Percentiles rank a stretch among this genome's conserved stretches.
These are phyloP conservation scores for Xerocomus spinulosus DNA, from an alignment of 768 basidiomycete genomes.

Conservation along the genomic window DNA sequence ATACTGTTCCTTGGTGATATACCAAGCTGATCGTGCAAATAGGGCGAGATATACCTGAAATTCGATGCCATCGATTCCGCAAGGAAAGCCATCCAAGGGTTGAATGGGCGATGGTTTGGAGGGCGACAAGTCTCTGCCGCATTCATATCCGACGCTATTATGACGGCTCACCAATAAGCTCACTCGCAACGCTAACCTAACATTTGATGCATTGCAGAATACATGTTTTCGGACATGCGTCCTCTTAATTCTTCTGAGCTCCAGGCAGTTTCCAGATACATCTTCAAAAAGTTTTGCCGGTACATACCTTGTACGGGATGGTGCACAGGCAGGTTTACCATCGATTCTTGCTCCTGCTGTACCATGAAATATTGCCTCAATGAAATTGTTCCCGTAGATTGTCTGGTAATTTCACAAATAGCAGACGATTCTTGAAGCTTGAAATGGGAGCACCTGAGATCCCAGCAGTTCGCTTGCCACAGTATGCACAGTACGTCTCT, in stretches of 20 bases:
- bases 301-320: conserved; percentile 29
- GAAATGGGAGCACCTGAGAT: conserved; percentile 14
- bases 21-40: conserved; percentile 11
- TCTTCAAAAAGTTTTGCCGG: conserved; percentile 28
- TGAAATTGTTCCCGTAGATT: conserved; percentile 34
- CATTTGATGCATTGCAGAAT: conserved; percentile 28
- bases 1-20: not conserved
- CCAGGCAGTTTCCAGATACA: conserved; percentile 29
- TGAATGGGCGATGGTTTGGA: conserved; percentile 97
- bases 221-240: conserved; percentile 15
- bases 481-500: not conserved
- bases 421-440: conserved; percentile 16
- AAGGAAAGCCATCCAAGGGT: conserved; percentile 78
- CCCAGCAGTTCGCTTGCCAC: conserved; percentile 1
- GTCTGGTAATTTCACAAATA: conserved; percentile 20
- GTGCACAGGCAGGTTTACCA: conserved; percentile 38
- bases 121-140: conserved; percentile 82
- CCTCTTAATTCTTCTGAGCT: conserved; percentile 31
- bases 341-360: conserved; percentile 29
- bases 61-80: conserved; percentile 78
- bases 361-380: conserved; percentile 30
- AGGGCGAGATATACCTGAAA: conserved; percentile 98
- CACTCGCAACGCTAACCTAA: conserved; percentile 21
- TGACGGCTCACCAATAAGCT: conserved; percentile 80
- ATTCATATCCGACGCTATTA: conserved; percentile 91